Conservation (phyloP, 106 monocot genomes). For the Iris macrosiphon region DNA sequence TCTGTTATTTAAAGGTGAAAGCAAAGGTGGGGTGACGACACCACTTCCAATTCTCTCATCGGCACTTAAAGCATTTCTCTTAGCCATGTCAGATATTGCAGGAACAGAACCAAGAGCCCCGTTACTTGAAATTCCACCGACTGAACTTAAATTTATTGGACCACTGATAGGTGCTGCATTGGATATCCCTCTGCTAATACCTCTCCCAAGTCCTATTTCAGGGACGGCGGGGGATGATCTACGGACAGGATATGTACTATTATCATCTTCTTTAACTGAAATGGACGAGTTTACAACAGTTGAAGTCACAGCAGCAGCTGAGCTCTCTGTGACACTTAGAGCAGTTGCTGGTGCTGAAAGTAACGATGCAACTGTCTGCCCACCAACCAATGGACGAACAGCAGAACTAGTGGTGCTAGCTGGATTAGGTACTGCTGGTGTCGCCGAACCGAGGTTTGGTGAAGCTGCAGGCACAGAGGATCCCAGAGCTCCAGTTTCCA, state of each 20-base stretch:
- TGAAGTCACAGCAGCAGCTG: slow-evolving; percentile 23
- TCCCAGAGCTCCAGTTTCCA: slow-evolving; percentile 23
- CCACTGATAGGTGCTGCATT: slow-evolving; percentile 35
- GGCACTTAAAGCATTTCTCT: slow-evolving; percentile 40
- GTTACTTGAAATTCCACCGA: slow-evolving; percentile 26
- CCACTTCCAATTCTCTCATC: slow-evolving; percentile 63
- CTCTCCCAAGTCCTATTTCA: slow-evolving; percentile 51
- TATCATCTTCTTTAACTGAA: slow-evolving; percentile 76
- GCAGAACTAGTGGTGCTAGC: slow-evolving; percentile 26
- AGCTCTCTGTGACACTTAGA: slow-evolving; percentile 33
- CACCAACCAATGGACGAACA: slow-evolving; percentile 28
- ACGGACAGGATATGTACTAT: slow-evolving; percentile 30
- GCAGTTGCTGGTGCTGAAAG: slow-evolving; percentile 34
- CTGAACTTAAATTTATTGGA: slow-evolving; percentile 46
- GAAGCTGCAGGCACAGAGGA: slow-evolving; percentile 5
- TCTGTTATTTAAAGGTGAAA: slow-evolving; percentile 62
- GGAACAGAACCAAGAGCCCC: slow-evolving; percentile 34
- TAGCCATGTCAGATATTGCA: slow-evolving; percentile 41
- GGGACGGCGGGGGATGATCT: slow-evolving; percentile 75
- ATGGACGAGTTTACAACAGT: slow-evolving; percentile 29
- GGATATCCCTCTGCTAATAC: slow-evolving; percentile 36
- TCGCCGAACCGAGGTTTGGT: neutral
- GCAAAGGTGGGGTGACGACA: slow-evolving; percentile 44
- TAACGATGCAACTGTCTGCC: slow-evolving; percentile 29
- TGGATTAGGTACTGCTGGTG: slow-evolving; percentile 15